A percentile compares a stretch with the other conserved stretches of the same genome.
Evolutionary conservation across 2,329 filamentous ascomycete species (phyloP).

Genomic region (Fusarium humuli): DNA sequence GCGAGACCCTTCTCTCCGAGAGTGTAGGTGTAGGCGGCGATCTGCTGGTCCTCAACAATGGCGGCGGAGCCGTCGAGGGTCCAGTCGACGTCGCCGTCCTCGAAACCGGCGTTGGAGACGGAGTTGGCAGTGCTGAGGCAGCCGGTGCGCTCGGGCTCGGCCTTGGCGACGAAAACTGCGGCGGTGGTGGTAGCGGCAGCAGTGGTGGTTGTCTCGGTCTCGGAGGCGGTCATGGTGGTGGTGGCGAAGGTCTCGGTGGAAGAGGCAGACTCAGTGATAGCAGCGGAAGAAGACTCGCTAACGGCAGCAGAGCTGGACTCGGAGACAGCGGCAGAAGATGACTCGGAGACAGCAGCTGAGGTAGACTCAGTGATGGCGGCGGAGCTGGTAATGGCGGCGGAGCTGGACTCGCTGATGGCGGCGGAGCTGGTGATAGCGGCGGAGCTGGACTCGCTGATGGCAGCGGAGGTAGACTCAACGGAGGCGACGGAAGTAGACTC

Average conservation of each 20-base stretch:
- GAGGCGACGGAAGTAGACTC: neutral
- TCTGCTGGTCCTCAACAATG: neutral
- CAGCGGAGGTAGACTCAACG: neutral
- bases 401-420: neutral
- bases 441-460: neutral
- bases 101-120: conserved; percentile 11
- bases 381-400: neutral
- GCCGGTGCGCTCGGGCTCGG: neutral
- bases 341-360: neutral
- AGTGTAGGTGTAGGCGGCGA: neutral
- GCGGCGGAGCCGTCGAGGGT: neutral
- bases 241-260: neutral
- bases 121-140: neutral
- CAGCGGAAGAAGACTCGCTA: neutral
- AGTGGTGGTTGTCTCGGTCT: neutral
- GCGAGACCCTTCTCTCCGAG: neutral
- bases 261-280: neutral
- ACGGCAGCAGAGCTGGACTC: neutral
- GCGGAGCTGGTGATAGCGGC: neutral
- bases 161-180: neutral
- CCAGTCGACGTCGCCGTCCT: neutral
- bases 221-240: neutral
- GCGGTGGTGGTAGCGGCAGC: neutral
- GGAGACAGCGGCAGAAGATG: too few relatives aligned
- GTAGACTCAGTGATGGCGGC: neutral